Evolutionary conservation across 441 rosid species (phyloP).

Genomic region (Oxalis stricta): DNA sequence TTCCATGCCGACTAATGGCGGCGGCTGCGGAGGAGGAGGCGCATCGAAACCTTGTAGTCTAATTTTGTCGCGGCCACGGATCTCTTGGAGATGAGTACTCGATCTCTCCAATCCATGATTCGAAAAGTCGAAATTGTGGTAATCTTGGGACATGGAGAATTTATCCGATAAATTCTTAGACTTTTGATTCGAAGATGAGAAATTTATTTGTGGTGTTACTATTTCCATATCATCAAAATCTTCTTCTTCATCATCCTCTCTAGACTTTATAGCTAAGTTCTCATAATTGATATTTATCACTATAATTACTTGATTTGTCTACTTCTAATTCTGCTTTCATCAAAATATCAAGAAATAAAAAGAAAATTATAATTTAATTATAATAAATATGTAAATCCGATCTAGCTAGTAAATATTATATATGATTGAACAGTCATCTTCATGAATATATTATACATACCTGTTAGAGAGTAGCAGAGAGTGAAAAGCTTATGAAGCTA

Average conservation of each 20-base stretch:
- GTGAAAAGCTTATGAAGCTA: conserved; percentile 25
- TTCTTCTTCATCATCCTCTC: conserved; percentile 37
- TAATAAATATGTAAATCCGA: conserved; percentile 11
- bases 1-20: conserved; percentile 34
- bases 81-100: conserved; percentile 28
- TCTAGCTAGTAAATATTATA: conserved; percentile 10
- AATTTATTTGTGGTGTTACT: conserved; percentile 31
- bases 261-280: no score
- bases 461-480: conserved; percentile 30
- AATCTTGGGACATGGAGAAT: conserved; percentile 90
- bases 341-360: no score
- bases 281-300: neutral
- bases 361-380: no score
- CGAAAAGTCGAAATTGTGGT: conserved; percentile 58
- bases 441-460: conserved; percentile 10
- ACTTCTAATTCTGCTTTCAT: conserved; percentile 14
- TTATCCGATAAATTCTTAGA: conserved; percentile 16
- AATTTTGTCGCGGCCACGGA: conserved; percentile 53
- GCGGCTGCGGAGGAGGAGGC: conserved; percentile 23
- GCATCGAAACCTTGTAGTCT: conserved; percentile 29
- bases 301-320: neutral
- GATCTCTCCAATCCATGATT: conserved; percentile 66
- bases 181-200: conserved; percentile 4
- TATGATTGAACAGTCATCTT: neutral
- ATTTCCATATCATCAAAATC: conserved; percentile 58